Conservation (phyloP, 306 rosid species). For the Urtica urens region DNA sequence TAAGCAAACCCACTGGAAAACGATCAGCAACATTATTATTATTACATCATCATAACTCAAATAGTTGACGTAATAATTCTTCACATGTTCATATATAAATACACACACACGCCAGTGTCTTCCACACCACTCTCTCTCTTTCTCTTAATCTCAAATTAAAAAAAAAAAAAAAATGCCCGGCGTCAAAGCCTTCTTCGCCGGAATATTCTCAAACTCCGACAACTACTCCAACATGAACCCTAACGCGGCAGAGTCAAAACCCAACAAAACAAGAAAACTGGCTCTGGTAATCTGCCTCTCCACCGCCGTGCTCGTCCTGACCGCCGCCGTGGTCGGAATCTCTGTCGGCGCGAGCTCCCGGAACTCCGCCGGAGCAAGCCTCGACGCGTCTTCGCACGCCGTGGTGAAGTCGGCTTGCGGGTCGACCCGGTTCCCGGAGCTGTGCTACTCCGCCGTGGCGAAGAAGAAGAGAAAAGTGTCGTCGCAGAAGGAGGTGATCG, state of each 20-base stretch:
- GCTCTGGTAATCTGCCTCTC: conserved; percentile 29
- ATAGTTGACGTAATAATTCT: no score
- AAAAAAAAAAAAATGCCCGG: conserved; percentile 14
- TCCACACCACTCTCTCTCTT: not conserved
- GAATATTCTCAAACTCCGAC: conserved; percentile 14
- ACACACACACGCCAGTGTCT: no score
- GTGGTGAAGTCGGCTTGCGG: conserved; percentile 45
- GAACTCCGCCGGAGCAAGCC: not conserved
- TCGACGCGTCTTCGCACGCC: conserved; percentile 30
- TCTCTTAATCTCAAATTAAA: not conserved
- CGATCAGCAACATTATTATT: no score
- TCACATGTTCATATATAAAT: no score
- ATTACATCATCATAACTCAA: no score
- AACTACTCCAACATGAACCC: no score
- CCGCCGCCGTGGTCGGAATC: conserved; percentile 36
- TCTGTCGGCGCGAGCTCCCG: not conserved
- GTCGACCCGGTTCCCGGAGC: conserved; percentile 51
- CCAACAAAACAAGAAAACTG: conserved; percentile 19
- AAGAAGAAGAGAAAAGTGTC: conserved; percentile 14
- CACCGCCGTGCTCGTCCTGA: conserved; percentile 28
- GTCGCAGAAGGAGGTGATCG: conserved; percentile 37
- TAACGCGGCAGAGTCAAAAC: conserved; percentile 9
- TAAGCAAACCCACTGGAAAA: no score
- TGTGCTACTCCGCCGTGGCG: conserved; percentile 55
- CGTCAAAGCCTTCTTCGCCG: conserved; percentile 20